These are phyloP conservation scores for Cicer bijugum DNA, from an alignment of 306 rosid species.

Conservation along the genomic window DNA sequence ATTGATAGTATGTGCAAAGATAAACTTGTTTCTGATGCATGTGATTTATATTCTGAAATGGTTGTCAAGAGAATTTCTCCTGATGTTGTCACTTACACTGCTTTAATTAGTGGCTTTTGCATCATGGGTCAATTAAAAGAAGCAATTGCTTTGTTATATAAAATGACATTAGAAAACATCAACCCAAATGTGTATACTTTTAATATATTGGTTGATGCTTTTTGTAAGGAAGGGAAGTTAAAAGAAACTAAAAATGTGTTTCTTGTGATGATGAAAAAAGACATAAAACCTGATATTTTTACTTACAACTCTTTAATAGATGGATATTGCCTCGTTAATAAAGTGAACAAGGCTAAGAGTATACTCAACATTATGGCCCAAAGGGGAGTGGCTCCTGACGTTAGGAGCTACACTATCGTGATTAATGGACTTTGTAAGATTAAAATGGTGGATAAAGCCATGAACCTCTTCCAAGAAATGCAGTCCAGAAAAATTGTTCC, in stretches of 20 bases:
- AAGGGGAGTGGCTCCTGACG: background rate
- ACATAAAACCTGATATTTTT: background rate
- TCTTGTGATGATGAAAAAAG: background rate
- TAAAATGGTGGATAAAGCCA: background rate
- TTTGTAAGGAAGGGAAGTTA: conserved; percentile 1
- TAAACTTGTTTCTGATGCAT: background rate
- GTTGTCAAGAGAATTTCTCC: background rate
- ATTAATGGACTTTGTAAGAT: background rate
- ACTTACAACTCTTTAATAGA: background rate
- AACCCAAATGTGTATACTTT: background rate
- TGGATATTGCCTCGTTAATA: background rate
- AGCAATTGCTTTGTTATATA: background rate
- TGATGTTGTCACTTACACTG: background rate
- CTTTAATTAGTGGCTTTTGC: background rate
- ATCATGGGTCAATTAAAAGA: background rate
- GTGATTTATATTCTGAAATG: conserved; percentile 16
- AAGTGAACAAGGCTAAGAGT: background rate
- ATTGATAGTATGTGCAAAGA: background rate
- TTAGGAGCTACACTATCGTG: background rate
- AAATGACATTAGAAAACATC: conserved; percentile 4
- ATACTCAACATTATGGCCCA: background rate
- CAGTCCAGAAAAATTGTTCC: no score
- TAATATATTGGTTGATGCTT: background rate
- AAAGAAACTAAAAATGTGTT: background rate
- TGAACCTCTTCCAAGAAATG: background rate